Evolutionary conservation across 73 alveolate genomes (phyloP).

Genomic region (Tetrahymena elliotti): DNA sequence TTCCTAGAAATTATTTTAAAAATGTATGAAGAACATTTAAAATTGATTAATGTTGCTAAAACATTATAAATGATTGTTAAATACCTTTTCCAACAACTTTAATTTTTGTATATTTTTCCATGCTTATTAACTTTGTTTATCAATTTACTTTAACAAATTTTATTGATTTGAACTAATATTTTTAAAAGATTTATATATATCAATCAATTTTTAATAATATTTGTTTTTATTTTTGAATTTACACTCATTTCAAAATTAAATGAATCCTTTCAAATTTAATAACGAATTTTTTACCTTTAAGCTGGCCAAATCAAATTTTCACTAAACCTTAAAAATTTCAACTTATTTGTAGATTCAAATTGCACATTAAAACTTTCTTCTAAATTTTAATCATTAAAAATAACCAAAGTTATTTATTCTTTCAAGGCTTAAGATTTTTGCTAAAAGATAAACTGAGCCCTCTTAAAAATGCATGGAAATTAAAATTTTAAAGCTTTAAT

Average conservation of each 20-base stretch:
- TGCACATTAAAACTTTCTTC: neutral
- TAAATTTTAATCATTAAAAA: no score
- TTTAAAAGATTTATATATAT: neutral
- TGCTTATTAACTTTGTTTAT: neutral
- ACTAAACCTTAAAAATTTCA: neutral
- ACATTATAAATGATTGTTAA: neutral
- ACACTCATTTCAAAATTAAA: neutral
- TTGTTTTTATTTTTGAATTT: neutral
- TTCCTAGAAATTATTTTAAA: constrained; percentile 33
- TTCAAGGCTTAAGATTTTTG: no score
- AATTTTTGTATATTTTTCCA: constrained; percentile 50
- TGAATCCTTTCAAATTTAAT: neutral
- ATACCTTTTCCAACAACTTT: constrained; percentile 77
- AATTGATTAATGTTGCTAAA: no score
- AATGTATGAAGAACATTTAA: neutral
- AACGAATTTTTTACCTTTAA: neutral
- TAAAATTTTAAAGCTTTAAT: no score
- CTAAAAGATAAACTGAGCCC: no score
- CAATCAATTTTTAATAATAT: no score
- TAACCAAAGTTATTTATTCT: no score
- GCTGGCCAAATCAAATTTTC: neutral
- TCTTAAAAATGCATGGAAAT: no score
- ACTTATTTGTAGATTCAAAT: neutral
- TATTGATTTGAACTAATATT: neutral
- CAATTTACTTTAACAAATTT: neutral